These are phyloP conservation scores for Chaetomium tenue DNA, from an alignment of 495 filamentous ascomycete species.

Conservation along the genomic window DNA sequence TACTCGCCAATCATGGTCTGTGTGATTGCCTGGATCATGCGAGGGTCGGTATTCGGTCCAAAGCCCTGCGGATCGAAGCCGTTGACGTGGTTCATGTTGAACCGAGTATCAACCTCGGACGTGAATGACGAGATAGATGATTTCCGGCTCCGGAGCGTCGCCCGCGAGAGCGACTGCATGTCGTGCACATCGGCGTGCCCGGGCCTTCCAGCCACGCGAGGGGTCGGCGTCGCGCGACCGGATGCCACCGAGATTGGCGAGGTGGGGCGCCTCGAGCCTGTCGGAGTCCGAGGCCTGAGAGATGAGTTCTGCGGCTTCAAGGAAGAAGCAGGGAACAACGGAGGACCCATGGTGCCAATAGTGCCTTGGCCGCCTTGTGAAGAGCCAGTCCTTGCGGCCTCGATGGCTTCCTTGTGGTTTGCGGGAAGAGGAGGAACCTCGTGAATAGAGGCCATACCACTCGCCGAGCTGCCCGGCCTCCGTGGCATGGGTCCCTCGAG, in stretches of 20 bases:
- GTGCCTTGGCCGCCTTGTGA: conserved; percentile 46
- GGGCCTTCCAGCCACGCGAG: conserved; percentile 34
- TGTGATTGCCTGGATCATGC: conserved; percentile 99
- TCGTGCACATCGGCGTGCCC: conserved; percentile 44
- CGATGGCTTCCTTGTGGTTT: conserved; percentile 81
- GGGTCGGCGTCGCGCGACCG: conserved; percentile 42
- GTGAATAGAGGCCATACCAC: conserved; percentile 44
- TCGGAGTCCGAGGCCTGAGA: conserved; percentile 72
- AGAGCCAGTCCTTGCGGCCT: conserved; percentile 63
- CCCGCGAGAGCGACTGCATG: conserved; percentile 41
- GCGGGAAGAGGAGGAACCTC: conserved; percentile 68
- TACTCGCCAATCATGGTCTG: conserved; percentile 99
- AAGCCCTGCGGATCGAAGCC: conserved; percentile 59
- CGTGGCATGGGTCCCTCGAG: conserved; percentile 28
- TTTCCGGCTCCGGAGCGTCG: conserved; percentile 53
- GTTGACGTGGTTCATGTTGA: conserved; percentile 66
- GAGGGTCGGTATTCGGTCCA: conserved; percentile 73
- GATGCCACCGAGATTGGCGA: conserved; percentile 39
- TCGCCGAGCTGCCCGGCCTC: conserved; percentile 70
- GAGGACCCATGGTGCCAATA: conserved; percentile 75
- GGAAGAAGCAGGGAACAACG: conserved; percentile 76
- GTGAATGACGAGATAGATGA: conserved; percentile 94
- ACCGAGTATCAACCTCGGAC: conserved; percentile 86
- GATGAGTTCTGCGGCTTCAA: conserved; percentile 49
- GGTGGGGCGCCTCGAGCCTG: conserved; percentile 36